These are phyloP conservation scores for Arxiozyma heterogenica DNA, from an alignment of 1,139 yeast species.

Conservation along the genomic window DNA sequence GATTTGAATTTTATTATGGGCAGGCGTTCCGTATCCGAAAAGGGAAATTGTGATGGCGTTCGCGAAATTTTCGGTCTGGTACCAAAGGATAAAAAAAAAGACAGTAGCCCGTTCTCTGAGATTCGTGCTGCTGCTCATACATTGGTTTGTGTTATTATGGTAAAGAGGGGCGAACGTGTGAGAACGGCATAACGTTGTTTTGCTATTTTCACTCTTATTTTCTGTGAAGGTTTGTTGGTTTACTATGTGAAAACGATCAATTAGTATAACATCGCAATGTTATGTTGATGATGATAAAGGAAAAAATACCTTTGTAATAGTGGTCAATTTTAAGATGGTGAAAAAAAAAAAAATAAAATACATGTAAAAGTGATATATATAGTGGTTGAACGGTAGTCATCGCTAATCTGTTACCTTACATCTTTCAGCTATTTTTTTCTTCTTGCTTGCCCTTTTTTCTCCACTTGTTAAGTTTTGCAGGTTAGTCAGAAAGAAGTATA, in stretches of 20 bases:
- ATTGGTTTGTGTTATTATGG: conserved; percentile 4
- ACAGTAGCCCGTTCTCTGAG: conserved; percentile 34
- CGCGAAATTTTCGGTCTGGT: conserved; percentile 33
- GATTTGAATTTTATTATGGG: conserved; percentile 49
- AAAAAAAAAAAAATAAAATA: no score
- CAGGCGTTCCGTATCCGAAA: conserved; percentile 42
- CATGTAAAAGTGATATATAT: background rate
- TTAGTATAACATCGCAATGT: background rate
- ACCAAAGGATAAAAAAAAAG: background rate
- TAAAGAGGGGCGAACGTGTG: background rate
- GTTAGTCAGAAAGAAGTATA: conserved; percentile 1
- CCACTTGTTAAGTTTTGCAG: background rate
- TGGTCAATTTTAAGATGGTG: no score
- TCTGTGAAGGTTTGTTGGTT: background rate
- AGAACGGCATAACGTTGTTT: background rate
- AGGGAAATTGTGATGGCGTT: conserved; percentile 33
- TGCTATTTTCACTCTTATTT: no score
- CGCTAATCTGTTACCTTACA: background rate
- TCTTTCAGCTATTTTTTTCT: no score
- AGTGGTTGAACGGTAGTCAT: no score
- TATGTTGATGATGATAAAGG: background rate
- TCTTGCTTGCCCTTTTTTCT: background rate
- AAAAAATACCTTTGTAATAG: no score
- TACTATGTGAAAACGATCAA: background rate
- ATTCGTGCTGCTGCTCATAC: conserved; percentile 6